A percentile compares a stretch with the other conserved stretches of the same genome.
phyloP scores from a whole-genome alignment of 768 basidiomycete species.

The Panaeolus cyanescens region DNA sequence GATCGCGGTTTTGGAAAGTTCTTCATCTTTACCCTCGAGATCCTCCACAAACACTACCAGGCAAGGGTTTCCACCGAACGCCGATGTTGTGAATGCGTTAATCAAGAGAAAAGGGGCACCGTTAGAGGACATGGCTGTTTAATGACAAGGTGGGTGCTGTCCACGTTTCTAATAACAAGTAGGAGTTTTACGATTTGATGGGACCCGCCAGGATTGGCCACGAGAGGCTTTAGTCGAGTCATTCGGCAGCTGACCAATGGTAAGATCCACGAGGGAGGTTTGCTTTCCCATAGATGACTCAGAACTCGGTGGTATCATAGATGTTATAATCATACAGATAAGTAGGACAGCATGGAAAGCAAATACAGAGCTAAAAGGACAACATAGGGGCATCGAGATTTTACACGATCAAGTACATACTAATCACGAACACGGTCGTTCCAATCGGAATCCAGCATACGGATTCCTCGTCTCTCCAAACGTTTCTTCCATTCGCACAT shows the following conservation, averaged over 20 bases:
- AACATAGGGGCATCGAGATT: not conserved
- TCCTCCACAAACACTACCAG: slow-evolving; percentile 38
- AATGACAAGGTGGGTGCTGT: not conserved
- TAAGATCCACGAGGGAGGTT: not conserved
- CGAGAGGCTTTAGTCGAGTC: not conserved
- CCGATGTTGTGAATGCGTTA: slow-evolving; percentile 44
- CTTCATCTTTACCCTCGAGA: slow-evolving; percentile 21
- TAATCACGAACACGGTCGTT: slow-evolving; percentile 26
- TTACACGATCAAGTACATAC: not conserved
- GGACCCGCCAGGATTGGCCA: not conserved
- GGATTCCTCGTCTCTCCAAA: slow-evolving; percentile 56
- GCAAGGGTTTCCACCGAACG: slow-evolving; percentile 49
- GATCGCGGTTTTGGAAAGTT: slow-evolving; percentile 33
- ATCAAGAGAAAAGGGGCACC: slow-evolving; percentile 35
- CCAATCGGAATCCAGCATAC: slow-evolving; percentile 76
- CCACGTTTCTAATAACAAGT: not conserved
- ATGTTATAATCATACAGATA: not conserved
- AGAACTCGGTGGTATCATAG: not conserved
- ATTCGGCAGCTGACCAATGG: not conserved
- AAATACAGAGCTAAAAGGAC: not conserved
- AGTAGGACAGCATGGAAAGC: not conserved
- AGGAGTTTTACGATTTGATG: not conserved
- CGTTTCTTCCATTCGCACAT: slow-evolving; percentile 74
- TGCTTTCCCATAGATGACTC: not conserved
- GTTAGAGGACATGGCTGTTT: not conserved